Evolutionary conservation across 768 basidiomycete species (phyloP).

Genomic region (Hygrophoropsis aurantiaca): DNA sequence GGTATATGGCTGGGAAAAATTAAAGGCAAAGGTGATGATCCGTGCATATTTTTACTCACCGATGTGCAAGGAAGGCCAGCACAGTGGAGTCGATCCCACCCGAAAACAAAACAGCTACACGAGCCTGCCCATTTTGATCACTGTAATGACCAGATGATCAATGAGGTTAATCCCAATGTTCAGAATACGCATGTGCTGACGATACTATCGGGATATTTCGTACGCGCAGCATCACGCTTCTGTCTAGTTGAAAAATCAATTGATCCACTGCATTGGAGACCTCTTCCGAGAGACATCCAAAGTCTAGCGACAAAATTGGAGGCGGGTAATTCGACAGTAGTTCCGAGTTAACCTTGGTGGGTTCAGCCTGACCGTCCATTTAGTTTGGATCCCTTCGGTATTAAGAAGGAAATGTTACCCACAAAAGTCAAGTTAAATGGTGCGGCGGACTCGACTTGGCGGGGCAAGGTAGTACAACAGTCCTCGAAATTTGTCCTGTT

Average conservation of each 20-base stretch:
- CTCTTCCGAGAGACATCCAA: slow-evolving; percentile 39
- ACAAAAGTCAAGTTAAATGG: slow-evolving; percentile 19
- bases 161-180: neutral
- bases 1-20: slow-evolving; percentile 60
- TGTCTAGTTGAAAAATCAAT: slow-evolving; percentile 54
- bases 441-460: slow-evolving; percentile 5
- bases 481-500: slow-evolving; percentile 17
- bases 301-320: slow-evolving; percentile 33
- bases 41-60: slow-evolving; percentile 37
- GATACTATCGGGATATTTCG: slow-evolving; percentile 58
- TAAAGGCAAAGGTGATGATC: neutral
- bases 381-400: too few relatives aligned
- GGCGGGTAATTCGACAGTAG: slow-evolving; percentile 47
- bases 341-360: slow-evolving; percentile 43
- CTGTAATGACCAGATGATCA: slow-evolving; percentile 13
- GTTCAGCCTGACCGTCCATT: slow-evolving; percentile 38
- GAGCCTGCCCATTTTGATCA: slow-evolving; percentile 38
- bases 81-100: slow-evolving; percentile 94
- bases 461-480: slow-evolving; percentile 19
- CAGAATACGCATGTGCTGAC: slow-evolving; percentile 25
- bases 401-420: slow-evolving; percentile 9
- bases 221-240: slow-evolving; percentile 69
- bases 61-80: slow-evolving; percentile 77
- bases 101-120: slow-evolving; percentile 87
- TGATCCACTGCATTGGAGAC: slow-evolving; percentile 45